Evolutionary conservation across 2,329 filamentous ascomycete species (phyloP).

Genomic region (Plectosphaerella cucumerina): DNA sequence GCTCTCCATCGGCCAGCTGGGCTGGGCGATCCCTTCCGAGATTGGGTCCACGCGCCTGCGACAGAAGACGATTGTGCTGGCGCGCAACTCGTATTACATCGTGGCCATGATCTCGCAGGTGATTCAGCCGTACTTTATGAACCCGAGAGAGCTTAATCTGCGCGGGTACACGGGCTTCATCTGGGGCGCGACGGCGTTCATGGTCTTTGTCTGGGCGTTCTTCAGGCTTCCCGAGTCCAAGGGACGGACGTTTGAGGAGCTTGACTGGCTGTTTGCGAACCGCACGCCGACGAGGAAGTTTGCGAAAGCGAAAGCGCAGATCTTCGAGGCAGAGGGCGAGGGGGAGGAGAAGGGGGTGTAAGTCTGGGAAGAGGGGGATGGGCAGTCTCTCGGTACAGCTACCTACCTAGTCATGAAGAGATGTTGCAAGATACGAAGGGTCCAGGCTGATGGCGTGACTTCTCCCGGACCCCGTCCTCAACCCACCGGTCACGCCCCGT

Average conservation of each 20-base stretch:
- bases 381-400: too few species aligned
- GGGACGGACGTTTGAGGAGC: slow-evolving; percentile 17
- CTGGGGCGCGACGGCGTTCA: slow-evolving; percentile 11
- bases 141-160: slow-evolving; percentile 31
- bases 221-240: slow-evolving; percentile 20
- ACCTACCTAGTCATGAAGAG: too few species aligned
- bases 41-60: slow-evolving; percentile 23
- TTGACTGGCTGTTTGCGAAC: slow-evolving; percentile 13
- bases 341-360: not conserved
- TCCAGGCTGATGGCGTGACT: too few species aligned
- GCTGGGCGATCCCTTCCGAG: slow-evolving; percentile 21
- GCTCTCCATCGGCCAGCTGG: slow-evolving; percentile 12
- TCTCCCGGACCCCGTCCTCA: too few species aligned
- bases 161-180: slow-evolving; percentile 26
- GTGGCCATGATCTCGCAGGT: slow-evolving; percentile 16
- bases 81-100: slow-evolving; percentile 17
- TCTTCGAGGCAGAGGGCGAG: slow-evolving; percentile 1
- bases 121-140: slow-evolving; percentile 28
- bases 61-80: slow-evolving; percentile 26
- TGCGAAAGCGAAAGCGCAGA: not conserved
- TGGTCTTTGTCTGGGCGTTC: slow-evolving; percentile 14
- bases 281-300: slow-evolving; percentile 3
- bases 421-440: too few species aligned
- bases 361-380: not conserved
- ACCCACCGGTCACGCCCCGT: too few species aligned